Conservation (phyloP, 2,329 filamentous ascomycete species). For the Arthrobotrys conoides region DNA sequence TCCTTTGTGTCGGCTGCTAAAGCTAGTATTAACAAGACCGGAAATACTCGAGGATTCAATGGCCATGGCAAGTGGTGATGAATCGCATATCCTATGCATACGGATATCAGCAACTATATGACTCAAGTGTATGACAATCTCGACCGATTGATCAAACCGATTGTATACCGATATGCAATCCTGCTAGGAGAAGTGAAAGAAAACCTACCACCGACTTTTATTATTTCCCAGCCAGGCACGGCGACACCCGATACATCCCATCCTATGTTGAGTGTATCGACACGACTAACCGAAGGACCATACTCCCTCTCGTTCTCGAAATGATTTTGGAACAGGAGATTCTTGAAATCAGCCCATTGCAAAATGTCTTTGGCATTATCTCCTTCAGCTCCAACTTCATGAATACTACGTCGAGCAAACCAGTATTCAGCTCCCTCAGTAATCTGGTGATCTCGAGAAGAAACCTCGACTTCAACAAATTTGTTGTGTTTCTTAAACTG, state of each 20-base stretch:
- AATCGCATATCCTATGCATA: constrained; percentile 39
- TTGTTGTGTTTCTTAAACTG: constrained; percentile 41
- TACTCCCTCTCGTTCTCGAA: constrained; percentile 47
- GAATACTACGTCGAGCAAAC: constrained; percentile 52
- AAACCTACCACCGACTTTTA: constrained; percentile 22
- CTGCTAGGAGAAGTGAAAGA: not conserved
- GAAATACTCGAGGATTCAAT: constrained; percentile 48
- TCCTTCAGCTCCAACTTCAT: constrained; percentile 2
- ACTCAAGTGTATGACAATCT: too few relatives aligned
- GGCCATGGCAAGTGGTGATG: constrained; percentile 57
- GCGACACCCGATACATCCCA: constrained; percentile 15
- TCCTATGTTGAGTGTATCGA: constrained; percentile 38
- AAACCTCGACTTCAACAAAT: constrained; percentile 40
- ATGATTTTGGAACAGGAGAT: constrained; percentile 39
- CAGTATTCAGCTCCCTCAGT: constrained; percentile 50
- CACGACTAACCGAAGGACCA: constrained; percentile 44
- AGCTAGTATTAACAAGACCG: constrained; percentile 35
- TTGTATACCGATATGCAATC: too few relatives aligned
- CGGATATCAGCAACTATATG: not conserved
- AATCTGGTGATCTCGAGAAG: constrained; percentile 30
- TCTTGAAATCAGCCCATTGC: constrained; percentile 41
- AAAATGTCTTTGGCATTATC: not conserved
- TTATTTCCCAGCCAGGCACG: constrained; percentile 41
- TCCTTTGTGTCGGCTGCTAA: constrained; percentile 28
- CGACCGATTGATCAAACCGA: too few relatives aligned